Percentiles rank a stretch among this genome's conserved stretches.
Conservation (phyloP, 2,329 filamentous ascomycete species). For the Leptographium procerum region DNA sequence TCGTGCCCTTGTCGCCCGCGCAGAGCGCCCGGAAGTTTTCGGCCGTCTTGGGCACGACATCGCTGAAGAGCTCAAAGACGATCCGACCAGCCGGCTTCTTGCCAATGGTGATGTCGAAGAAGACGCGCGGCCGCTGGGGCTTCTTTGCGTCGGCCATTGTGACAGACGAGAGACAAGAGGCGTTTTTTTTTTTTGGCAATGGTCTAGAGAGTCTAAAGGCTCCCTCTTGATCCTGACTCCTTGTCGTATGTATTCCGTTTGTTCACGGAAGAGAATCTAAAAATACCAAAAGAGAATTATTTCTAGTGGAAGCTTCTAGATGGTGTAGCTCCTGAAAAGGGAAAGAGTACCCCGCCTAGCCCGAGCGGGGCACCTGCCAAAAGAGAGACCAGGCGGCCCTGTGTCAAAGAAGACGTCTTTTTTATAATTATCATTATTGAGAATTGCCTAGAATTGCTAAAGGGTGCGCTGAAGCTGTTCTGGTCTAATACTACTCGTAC, state of each 20-base stretch:
- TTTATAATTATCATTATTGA: no score
- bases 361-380: conserved; percentile 1
- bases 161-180: not conserved
- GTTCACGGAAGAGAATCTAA: not conserved
- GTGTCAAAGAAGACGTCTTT: no score
- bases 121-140: conserved; percentile 64
- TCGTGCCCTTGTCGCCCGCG: conserved; percentile 84
- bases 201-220: no score
- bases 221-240: no score
- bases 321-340: not conserved
- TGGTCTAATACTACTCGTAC: not conserved
- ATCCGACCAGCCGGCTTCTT: conserved; percentile 63
- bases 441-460: no score
- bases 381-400: not conserved
- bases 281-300: not conserved
- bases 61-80: conserved; percentile 68
- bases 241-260: not conserved
- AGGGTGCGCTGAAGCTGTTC: no score
- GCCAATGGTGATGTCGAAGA: conserved; percentile 84
- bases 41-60: conserved; percentile 82
- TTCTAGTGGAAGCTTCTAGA: conserved; percentile 6
- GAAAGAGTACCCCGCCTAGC: not conserved
- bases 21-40: conserved; percentile 94
- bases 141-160: conserved; percentile 30
- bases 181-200: no score